Base-by-base conservation (phyloP, 1,284 basidiomycete genomes). In the Moniliophthora roreri region DNA sequence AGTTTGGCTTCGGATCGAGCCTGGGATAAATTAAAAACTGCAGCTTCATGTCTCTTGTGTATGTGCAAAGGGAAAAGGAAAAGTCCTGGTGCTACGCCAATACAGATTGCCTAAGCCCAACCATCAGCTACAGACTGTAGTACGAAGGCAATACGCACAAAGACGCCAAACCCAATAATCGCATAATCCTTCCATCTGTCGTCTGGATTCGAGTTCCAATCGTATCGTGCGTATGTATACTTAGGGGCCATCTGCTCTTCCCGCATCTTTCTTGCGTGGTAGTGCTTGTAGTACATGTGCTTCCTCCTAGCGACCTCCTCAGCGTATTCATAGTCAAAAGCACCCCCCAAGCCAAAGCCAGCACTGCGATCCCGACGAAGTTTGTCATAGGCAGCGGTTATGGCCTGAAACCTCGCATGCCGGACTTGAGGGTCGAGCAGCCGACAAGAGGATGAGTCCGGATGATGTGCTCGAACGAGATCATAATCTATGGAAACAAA, bases 381-480 rank as follows among this genome's bases (percentile, higher is more conserved):
- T 15, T 62, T 49, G 38, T 78, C 75, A 53, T 83, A 82, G 0
- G 81, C 81, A 18, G 70, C 66, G 0, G 74, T 72, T 44, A 82
- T 71, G 35, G 76, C 69, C 47, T 79, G 79, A 59, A 82, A 82
- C 11, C 72, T 75, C 4, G 69, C 63, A 51, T 76, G 77, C 11
- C 74, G 72, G 36, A 73, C 62, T 9, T 65, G 55, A 1, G 73
- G 56, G 11, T 73, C 58, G 6, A 76, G 51, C 40, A 58, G 56
- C 23, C 70, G 67, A 23, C 63, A 65, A 1, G 58, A 61, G 2
- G 68, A 66, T 3, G 71, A 69, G 55, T 82, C 80, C 5, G 80
- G 79, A 57, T 81, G 80, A 59, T 81, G 72, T 46, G 69, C 58
- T n/a, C 77, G 76, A 38, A 78, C 80, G 37, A 81, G 75, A 35